Conservation (phyloP, 2,329 filamentous ascomycete genomes). For the Exophiala sp. region DNA sequence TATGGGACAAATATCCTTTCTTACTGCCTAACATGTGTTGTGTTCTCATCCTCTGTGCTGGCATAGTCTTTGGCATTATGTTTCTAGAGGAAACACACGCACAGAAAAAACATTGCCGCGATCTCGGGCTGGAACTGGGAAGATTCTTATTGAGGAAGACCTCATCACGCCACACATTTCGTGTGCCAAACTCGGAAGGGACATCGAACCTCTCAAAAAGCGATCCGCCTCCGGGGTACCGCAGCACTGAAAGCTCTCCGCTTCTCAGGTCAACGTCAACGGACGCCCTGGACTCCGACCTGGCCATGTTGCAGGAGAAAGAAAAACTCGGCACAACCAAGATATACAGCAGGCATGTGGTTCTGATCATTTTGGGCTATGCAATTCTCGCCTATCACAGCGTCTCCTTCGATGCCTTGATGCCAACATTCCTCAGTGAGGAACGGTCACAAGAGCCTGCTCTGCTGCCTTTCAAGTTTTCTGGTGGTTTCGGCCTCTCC, state of each 20-base stretch:
- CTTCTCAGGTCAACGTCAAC: conserved; percentile 38
- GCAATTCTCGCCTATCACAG: conserved; percentile 88
- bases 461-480: conserved; percentile 80
- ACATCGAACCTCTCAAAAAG: conserved; percentile 44
- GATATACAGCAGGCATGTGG: conserved; percentile 78
- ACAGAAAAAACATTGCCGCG: conserved; percentile 70
- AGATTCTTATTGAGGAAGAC: conserved; percentile 56
- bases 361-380: conserved; percentile 61
- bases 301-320: conserved; percentile 41
- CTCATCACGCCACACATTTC: neutral
- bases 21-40: conserved; percentile 90
- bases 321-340: conserved; percentile 47
- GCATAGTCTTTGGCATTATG: conserved; percentile 73
- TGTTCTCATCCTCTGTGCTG: conserved; percentile 69
- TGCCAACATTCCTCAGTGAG: conserved; percentile 87
- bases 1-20: conserved; percentile 87
- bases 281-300: conserved; percentile 38
- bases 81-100: conserved; percentile 94
- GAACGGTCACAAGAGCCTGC: conserved; percentile 35
- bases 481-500: conserved; percentile 77
- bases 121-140: conserved; percentile 73
- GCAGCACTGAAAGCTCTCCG: conserved; percentile 55
- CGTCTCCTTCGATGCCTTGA: conserved; percentile 90
- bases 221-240: conserved; percentile 66
- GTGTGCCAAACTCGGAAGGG: neutral